phyloP scores from a whole-genome alignment of 2,329 filamentous ascomycete genomes.

The Stagonosporopsis rhizophila region DNA sequence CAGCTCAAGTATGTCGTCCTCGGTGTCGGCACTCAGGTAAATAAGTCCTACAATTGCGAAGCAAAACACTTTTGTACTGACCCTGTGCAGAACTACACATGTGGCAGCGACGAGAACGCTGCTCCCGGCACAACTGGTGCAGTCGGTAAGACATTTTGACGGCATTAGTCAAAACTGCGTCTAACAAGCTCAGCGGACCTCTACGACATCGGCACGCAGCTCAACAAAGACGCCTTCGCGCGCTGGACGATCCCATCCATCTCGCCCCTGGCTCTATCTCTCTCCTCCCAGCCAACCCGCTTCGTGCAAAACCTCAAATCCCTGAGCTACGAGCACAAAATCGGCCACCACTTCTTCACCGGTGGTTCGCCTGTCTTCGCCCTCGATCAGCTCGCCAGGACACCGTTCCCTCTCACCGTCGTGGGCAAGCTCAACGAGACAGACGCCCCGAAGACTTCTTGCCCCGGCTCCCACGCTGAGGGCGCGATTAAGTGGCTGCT shows the following conservation, averaged over 20 bases:
- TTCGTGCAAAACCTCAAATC: conserved; percentile 38
- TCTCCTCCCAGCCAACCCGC: conserved; percentile 26
- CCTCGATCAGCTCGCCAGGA: conserved; percentile 53
- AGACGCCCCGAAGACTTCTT: conserved; percentile 58
- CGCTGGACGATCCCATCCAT: conserved; percentile 44
- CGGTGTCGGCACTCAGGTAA: conserved; percentile 53
- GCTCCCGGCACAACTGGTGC: conserved; percentile 45
- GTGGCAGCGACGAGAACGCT: conserved; percentile 38
- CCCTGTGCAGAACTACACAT: conserved; percentile 59
- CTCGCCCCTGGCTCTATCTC: conserved; percentile 43
- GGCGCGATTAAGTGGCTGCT: conserved; percentile 57
- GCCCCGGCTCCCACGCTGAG: conserved; percentile 45
- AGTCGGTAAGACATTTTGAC: conserved; percentile 30
- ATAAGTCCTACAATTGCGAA: background rate
- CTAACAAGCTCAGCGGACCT: conserved; percentile 39
- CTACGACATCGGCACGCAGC: conserved; percentile 45
- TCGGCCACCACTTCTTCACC: conserved; percentile 74
- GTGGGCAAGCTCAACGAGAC: conserved; percentile 59
- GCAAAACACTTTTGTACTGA: background rate
- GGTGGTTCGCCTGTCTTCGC: conserved; percentile 65
- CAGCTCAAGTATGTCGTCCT: conserved; percentile 56
- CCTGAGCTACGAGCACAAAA: conserved; percentile 48
- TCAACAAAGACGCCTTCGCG: conserved; percentile 39
- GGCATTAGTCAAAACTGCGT: background rate
- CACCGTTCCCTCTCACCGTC: conserved; percentile 51